These are phyloP conservation scores for Mesembryanthemum crystallinum DNA, from an alignment of 148 eudicot genomes.

Conservation along the genomic window DNA sequence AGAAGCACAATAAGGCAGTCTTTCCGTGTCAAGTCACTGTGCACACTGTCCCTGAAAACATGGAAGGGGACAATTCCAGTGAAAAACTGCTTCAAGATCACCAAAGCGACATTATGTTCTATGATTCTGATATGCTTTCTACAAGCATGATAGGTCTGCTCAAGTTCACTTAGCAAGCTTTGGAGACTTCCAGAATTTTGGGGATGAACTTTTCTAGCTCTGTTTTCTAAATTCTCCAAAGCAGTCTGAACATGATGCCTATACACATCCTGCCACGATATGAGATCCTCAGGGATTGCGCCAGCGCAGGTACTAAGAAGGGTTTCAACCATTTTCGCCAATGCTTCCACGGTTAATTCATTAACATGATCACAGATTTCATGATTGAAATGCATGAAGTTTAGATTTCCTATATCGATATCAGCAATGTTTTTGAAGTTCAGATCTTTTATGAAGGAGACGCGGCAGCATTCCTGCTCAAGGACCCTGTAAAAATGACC, in stretches of 20 bases:
- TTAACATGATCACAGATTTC: constrained; percentile 70
- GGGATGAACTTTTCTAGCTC: constrained; percentile 36
- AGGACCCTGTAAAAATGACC: constrained; percentile 58
- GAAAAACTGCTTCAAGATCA: constrained; percentile 58
- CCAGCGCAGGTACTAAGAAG: constrained; percentile 42
- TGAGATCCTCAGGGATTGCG: constrained; percentile 39
- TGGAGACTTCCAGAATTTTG: constrained; percentile 50
- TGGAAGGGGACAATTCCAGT: constrained; percentile 45
- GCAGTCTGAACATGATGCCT: constrained; percentile 49
- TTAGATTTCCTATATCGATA: constrained; percentile 43
- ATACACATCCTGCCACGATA: constrained; percentile 71
- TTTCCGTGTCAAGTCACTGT: constrained; percentile 43
- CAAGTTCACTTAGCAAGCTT: constrained; percentile 59
- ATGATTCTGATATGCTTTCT: constrained; percentile 53
- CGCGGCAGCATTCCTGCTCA: constrained; percentile 66
- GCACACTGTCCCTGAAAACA: constrained; percentile 27
- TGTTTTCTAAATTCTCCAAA: constrained; percentile 46
- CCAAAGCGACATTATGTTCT: constrained; percentile 43
- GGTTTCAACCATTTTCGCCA: constrained; percentile 72
- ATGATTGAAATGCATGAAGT: constrained; percentile 47
- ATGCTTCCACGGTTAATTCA: constrained; percentile 74
- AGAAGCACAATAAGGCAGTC: constrained; percentile 71
- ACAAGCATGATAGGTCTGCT: constrained; percentile 65
- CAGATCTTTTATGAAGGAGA: constrained; percentile 65
- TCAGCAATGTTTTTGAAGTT: constrained; percentile 88